These are phyloP conservation scores for Clonostachys chloroleuca DNA, from an alignment of 2,329 filamentous ascomycete genomes.

Conservation along the genomic window DNA sequence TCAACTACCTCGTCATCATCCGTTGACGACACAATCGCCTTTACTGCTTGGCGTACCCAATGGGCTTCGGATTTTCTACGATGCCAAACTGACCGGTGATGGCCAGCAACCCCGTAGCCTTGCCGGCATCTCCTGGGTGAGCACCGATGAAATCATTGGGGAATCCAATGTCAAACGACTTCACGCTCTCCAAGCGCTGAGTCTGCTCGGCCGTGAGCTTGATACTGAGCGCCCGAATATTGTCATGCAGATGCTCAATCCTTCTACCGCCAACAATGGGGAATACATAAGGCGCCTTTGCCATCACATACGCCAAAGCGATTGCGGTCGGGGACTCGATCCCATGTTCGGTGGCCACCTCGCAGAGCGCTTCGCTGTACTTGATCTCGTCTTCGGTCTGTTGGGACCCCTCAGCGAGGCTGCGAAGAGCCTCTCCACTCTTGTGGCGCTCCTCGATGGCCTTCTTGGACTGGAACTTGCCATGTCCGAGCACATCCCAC, in stretches of 20 bases:
- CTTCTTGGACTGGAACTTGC: constrained; percentile 24
- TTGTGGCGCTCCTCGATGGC: constrained; percentile 13
- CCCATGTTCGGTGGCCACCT: constrained; percentile 18
- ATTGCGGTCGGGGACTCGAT: constrained; percentile 36
- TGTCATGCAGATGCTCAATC: constrained; percentile 36
- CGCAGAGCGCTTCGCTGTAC: constrained; percentile 41
- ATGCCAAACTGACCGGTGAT: too few species aligned
- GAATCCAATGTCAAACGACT: background rate
- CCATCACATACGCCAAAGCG: constrained; percentile 45
- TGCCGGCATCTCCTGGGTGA: too few species aligned
- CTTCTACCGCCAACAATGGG: constrained; percentile 49
- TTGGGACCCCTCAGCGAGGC: constrained; percentile 1
- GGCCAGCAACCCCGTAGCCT: too few species aligned
- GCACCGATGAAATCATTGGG: background rate
- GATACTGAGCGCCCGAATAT: background rate
- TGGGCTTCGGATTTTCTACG: too few species aligned
- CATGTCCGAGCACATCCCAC: constrained; percentile 44
- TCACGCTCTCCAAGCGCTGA: background rate
- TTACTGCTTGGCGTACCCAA: too few species aligned
- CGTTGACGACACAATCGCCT: too few species aligned
- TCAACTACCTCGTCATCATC: too few species aligned
- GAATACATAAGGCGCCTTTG: constrained; percentile 46
- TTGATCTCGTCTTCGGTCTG: constrained; percentile 18
- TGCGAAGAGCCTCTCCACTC: constrained; percentile 1
- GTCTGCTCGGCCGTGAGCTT: background rate